A percentile compares a stretch with the other conserved stretches of the same genome.
phyloP scores from a whole-genome alignment of 345 rosid genomes.

The Melaleuca quinquenervia region DNA sequence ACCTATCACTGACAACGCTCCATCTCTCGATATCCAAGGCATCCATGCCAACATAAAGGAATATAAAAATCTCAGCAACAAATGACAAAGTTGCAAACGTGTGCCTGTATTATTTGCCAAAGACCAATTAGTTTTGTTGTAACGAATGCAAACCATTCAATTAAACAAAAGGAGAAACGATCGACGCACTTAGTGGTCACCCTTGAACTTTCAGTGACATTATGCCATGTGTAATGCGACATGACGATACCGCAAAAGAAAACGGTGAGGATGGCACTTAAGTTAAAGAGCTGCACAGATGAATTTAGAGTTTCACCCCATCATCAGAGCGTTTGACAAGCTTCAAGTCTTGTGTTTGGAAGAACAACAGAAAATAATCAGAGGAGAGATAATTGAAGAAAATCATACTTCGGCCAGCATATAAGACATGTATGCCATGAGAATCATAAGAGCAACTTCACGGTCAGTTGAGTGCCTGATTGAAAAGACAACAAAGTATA shows the following conservation, averaged over 20 bases:
- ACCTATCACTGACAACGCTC: conserved; percentile 73
- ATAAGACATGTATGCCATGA: conserved; percentile 90
- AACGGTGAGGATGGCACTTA: conserved; percentile 88
- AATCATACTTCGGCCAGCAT: conserved; percentile 77
- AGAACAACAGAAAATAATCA: neutral
- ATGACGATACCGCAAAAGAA: conserved; percentile 96
- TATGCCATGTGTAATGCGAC: conserved; percentile 99
- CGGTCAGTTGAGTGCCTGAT: conserved; percentile 87
- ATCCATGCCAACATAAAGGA: conserved; percentile 98
- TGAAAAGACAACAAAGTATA: neutral
- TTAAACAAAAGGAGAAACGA: neutral
- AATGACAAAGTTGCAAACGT: conserved; percentile 89
- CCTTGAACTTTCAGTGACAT: conserved; percentile 82
- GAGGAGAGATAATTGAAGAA: neutral
- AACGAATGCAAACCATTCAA: neutral
- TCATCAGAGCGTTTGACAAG: neutral
- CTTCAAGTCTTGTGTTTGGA: neutral
- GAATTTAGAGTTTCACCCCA: neutral
- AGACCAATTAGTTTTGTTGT: neutral
- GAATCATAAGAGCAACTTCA: conserved; percentile 93
- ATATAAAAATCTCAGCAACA: conserved; percentile 88
- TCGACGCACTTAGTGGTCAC: conserved; percentile 73
- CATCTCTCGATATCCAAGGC: conserved; percentile 94
- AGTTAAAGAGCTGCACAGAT: conserved; percentile 54
- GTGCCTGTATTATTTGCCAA: conserved; percentile 37